phyloP scores from a whole-genome alignment of 169 alveolate genomes.

The Cystoisospora suis region DNA sequence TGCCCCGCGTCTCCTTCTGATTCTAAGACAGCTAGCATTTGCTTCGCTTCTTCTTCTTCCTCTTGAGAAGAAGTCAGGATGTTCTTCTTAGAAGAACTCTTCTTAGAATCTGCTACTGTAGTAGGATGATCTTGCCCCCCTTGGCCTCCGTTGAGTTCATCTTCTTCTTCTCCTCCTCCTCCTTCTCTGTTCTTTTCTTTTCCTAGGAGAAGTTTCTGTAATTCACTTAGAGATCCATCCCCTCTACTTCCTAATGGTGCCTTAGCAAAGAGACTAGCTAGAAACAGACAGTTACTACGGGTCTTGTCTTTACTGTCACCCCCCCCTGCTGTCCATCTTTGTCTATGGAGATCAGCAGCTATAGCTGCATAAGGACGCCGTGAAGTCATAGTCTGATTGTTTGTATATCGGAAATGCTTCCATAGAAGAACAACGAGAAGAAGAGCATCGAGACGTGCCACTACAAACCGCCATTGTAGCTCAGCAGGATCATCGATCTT shows the following conservation, averaged over 20 bases:
- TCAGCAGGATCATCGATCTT: constrained; percentile 19
- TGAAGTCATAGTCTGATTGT: too few species aligned
- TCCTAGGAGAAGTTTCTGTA: not conserved
- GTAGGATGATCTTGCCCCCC: too few species aligned
- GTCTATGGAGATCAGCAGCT: not conserved
- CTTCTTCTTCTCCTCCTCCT: constrained; percentile 12
- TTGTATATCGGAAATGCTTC: constrained; percentile 14
- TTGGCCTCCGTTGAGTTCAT: not conserved
- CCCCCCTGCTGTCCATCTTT: not conserved
- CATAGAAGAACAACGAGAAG: constrained; percentile 53
- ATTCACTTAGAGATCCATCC: not conserved
- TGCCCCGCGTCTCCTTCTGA: too few species aligned
- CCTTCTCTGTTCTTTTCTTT: not conserved
- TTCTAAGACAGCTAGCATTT: too few species aligned
- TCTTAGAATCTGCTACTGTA: too few species aligned
- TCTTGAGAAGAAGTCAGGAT: too few species aligned
- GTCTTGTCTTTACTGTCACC: not conserved
- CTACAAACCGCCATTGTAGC: constrained; percentile 53
- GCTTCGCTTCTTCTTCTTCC: too few species aligned
- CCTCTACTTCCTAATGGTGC: constrained; percentile 6
- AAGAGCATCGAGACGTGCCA: constrained; percentile 47
- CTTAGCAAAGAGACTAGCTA: not conserved
- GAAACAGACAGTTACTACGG: too few species aligned
- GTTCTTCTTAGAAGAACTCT: too few species aligned
- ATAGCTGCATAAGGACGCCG: not conserved